Evolutionary conservation across 345 rosid species (phyloP), one percentile per base, ranked within the genome.

Genomic region (Eutrema yunnanense): DNA sequence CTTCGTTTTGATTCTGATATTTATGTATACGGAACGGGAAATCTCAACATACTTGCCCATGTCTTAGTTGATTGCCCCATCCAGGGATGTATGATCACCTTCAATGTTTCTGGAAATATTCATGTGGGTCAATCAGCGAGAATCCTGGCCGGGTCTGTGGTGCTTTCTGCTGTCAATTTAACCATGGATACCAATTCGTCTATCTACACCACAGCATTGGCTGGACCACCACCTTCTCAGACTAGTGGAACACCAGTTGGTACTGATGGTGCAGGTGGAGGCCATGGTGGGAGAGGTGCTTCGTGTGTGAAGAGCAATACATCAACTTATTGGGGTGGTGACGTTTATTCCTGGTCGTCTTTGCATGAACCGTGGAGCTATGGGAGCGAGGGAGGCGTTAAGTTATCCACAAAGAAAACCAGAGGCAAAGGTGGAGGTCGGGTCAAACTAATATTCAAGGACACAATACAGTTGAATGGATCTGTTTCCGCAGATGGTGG

Each of bases 231-330:
- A 6, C 98, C 98, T 67, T 80, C 98, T 63, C 98, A 89, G 82
- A 91, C 98, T 62, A 91, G 97, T 78, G 98, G 98, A 30, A 88
- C 97, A 19, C 97, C 98, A 0, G 69, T 74, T 71, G 97, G 90
- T 27, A 71, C 48, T 74, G 97, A 89, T 63, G 96, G 98, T 65
- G 92, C 93, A 16, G 98, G 97, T 81, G 98, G 98, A 72, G 98
- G 97, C 19, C 98, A 94, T 79, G 98, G 98, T 32, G 98, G 98
- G 13, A 84, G 98, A 60, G 98, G 96, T 73, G 97, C 98, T 81
- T 91, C 97, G 6, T 91, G 98, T 78, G 57, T 74, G 75, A 86
- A 77, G 76, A 84, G 82, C 47, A 87, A 84, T 49, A 69, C 67
- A 34, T 83, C 88, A 19, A 87, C 78, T 67, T 81, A 78, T 78